Conservation (phyloP, 139 green algal genomes). For the Coccomyxa sp. region DNA sequence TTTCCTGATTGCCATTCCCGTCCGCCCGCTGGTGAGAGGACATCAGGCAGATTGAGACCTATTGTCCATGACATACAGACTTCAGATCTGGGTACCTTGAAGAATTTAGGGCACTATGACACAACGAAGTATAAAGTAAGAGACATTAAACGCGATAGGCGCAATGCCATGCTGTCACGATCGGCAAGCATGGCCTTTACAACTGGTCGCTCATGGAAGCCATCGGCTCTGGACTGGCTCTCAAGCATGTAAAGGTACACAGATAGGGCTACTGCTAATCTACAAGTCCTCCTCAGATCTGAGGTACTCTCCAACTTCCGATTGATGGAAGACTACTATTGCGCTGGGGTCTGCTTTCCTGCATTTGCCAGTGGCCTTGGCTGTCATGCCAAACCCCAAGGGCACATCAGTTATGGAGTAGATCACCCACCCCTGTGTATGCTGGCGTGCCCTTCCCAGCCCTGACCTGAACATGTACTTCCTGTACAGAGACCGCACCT, state of each 20-base stretch:
- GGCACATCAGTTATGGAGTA: conserved; percentile 91
- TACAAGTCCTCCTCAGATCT: conserved; percentile 60
- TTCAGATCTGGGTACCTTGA: too few species aligned
- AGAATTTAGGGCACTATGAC: too few species aligned
- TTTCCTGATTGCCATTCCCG: too few species aligned
- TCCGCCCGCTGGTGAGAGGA: too few species aligned
- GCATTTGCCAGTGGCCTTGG: conserved; percentile 90
- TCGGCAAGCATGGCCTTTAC: too few species aligned
- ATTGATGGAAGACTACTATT: conserved; percentile 95
- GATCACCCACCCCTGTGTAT: conserved; percentile 80
- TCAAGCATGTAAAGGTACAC: not conserved
- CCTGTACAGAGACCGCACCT: conserved; percentile 99
- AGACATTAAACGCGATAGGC: too few species aligned
- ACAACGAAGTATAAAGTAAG: too few species aligned
- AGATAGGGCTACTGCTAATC: not conserved
- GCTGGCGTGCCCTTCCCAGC: conserved; percentile 83
- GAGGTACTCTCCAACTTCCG: conserved; percentile 87
- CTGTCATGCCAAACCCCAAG: conserved; percentile 91
- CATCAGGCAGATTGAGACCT: too few species aligned
- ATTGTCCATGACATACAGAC: too few species aligned
- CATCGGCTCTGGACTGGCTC: too few species aligned
- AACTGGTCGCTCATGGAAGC: too few species aligned
- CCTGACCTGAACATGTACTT: conserved; percentile 98
- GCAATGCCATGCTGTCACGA: too few species aligned
- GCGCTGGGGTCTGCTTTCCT: conserved; percentile 80